Evolutionary conservation across 148 eudicot species (phyloP).

Genomic region (Chenopodium suecicum): DNA sequence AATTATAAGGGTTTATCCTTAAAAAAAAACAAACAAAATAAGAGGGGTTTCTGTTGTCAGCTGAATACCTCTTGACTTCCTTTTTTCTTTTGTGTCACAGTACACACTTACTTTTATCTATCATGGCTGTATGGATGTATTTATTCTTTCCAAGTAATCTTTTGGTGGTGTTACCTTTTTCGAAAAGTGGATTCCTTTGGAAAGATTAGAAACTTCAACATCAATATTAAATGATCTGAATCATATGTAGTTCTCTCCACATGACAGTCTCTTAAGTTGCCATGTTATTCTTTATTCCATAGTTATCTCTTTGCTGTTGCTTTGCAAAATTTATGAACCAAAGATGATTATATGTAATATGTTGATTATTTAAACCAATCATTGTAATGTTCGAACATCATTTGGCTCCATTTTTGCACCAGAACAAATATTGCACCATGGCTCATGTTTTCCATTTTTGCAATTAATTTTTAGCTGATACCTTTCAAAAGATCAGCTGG

Average conservation of each 20-base stretch:
- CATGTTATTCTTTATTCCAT: not conserved
- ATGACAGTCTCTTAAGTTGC: not conserved
- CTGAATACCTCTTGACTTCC: not conserved
- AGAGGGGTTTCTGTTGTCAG: too few relatives aligned
- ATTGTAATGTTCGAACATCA: not conserved
- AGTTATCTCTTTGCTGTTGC: not conserved
- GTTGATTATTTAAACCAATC: not conserved
- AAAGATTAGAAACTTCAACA: not conserved
- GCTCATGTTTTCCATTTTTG: too few relatives aligned
- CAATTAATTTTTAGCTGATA: not conserved
- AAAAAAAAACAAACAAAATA: too few relatives aligned
- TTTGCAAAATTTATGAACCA: not conserved
- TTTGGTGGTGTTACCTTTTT: not conserved
- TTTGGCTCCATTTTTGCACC: not conserved
- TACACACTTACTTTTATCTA: not conserved
- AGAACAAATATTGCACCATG: not conserved
- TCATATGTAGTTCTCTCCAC: not conserved
- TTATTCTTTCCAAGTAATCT: conserved; percentile 1
- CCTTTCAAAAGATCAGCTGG: not conserved
- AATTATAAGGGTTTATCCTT: too few relatives aligned
- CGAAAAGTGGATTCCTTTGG: conserved; percentile 5
- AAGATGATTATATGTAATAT: not conserved
- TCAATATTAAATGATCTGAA: not conserved
- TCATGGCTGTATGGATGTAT: not conserved
- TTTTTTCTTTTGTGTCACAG: not conserved